Evolutionary conservation across 2,329 filamentous ascomycete genomes (phyloP).

Genomic region (Verticillium nubilum): DNA sequence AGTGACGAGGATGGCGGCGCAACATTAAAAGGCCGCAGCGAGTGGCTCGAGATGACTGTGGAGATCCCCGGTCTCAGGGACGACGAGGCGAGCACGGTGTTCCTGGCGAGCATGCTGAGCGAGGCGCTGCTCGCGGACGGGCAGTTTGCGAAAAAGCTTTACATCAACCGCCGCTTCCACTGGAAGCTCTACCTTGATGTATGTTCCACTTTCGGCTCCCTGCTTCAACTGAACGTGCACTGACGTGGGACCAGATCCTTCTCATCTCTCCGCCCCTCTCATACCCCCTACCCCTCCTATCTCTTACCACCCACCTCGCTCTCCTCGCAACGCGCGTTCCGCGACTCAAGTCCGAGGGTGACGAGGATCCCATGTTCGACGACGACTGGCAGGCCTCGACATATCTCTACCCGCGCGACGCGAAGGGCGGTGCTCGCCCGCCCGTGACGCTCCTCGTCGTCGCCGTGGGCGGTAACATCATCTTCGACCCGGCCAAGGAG

Average conservation of each 20-base stretch:
- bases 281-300: constrained; percentile 88
- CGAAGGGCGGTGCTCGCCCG: constrained; percentile 46
- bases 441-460: constrained; percentile 89
- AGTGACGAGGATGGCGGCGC: constrained; percentile 32
- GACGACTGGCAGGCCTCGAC: constrained; percentile 91
- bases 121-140: constrained; percentile 78
- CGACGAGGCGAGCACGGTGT: constrained; percentile 84
- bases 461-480: constrained; percentile 77
- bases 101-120: constrained; percentile 79
- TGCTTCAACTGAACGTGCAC: neutral
- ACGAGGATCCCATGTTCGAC: constrained; percentile 96
- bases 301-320: constrained; percentile 87
- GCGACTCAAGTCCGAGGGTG: constrained; percentile 76
- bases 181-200: constrained; percentile 97
- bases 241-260: constrained; percentile 58
- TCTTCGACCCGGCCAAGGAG: constrained; percentile 88
- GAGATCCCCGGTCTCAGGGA: constrained; percentile 89
- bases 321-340: constrained; percentile 84
- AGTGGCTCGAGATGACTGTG: constrained; percentile 87
- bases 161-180: constrained; percentile 88
- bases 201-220: constrained; percentile 27
- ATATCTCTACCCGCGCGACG: constrained; percentile 63
- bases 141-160: constrained; percentile 63
- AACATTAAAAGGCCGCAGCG: constrained; percentile 37
- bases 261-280: constrained; percentile 89